Evolutionary conservation across 2,329 filamentous ascomycete genomes (phyloP).

Genomic region (Neurospora sp.): DNA sequence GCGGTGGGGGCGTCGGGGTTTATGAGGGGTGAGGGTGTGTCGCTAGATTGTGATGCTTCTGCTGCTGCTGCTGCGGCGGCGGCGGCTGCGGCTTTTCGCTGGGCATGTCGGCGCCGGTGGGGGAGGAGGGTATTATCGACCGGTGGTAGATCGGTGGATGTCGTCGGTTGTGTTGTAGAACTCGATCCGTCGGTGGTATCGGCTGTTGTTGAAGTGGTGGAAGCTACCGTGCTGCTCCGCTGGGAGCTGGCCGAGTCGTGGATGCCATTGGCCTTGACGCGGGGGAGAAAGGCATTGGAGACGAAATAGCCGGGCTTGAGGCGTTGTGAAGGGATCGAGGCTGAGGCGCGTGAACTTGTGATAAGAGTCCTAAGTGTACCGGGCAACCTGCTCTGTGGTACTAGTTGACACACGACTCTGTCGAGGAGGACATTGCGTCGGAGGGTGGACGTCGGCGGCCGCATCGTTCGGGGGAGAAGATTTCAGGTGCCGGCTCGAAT

Average conservation of each 20-base stretch:
- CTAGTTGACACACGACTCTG: neutral
- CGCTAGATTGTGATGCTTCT: neutral
- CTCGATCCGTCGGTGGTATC: neutral
- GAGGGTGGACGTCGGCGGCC: slow-evolving; percentile 14
- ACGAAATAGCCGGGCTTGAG: slow-evolving; percentile 25
- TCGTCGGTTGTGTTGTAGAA: neutral
- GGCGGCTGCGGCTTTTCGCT: slow-evolving; percentile 12
- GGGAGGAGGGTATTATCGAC: slow-evolving; percentile 15
- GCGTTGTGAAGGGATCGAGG: slow-evolving; percentile 12
- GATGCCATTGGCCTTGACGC: slow-evolving; percentile 15
- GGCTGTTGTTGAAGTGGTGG: slow-evolving; percentile 3
- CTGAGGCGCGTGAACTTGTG: slow-evolving; percentile 7
- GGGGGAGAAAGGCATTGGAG: slow-evolving; percentile 24
- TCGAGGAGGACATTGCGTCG: slow-evolving; percentile 8
- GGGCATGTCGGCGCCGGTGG: slow-evolving; percentile 21
- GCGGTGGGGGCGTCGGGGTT: slow-evolving; percentile 5
- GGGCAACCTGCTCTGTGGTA: neutral
- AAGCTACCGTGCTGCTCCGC: slow-evolving; percentile 4
- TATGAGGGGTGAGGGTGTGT: neutral
- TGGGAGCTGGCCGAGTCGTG: slow-evolving; percentile 4
- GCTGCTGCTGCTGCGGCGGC: neutral
- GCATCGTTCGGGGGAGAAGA: slow-evolving; percentile 12
- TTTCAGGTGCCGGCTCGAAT: slow-evolving; percentile 16
- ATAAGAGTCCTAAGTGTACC: slow-evolving; percentile 1
- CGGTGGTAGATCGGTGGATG: slow-evolving; percentile 1